A percentile compares a stretch with the other conserved stretches of the same genome.
phyloP scores from a whole-genome alignment of 371 early-diverging fungal species.

The Apophysomyces trapeziformis region DNA sequence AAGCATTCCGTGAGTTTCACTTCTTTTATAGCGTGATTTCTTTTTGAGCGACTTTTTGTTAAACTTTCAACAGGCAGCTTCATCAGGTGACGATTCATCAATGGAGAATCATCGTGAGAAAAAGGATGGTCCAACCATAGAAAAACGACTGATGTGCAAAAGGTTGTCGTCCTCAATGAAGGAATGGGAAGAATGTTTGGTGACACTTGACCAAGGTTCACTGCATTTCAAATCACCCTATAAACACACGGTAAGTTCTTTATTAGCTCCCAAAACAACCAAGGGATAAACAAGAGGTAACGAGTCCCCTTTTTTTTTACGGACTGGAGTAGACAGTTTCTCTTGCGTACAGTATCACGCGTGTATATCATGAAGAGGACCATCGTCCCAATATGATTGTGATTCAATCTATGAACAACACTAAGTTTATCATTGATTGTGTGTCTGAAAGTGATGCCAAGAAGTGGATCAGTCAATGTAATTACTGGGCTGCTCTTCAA shows the following conservation, averaged over 20 bases:
- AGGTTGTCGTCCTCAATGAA: background rate
- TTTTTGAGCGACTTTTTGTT: background rate
- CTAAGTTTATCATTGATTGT: conserved; percentile 11
- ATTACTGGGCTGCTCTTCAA: conserved; percentile 18
- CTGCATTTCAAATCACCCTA: conserved; percentile 19
- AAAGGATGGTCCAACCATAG: background rate
- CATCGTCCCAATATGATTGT: background rate
- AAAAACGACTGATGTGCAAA: background rate
- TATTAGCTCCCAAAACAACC: too few relatives aligned
- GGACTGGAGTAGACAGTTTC: background rate
- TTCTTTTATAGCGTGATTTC: conserved; percentile 1
- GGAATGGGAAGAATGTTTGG: conserved; percentile 29
- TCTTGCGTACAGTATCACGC: background rate
- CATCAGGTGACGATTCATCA: conserved; percentile 6
- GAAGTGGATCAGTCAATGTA: conserved; percentile 14
- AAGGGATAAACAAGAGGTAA: too few relatives aligned
- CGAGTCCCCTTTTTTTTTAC: background rate
- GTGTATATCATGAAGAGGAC: background rate
- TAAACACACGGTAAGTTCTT: background rate
- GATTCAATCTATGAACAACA: conserved; percentile 14
- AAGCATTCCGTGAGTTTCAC: background rate
- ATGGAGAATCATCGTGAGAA: conserved; percentile 2
- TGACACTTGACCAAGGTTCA: conserved; percentile 27
- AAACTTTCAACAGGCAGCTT: background rate
- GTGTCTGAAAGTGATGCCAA: conserved; percentile 6